Base-by-base conservation (phyloP, 495 filamentous ascomycete genomes). In the Aspergillus egyptiacus region DNA sequence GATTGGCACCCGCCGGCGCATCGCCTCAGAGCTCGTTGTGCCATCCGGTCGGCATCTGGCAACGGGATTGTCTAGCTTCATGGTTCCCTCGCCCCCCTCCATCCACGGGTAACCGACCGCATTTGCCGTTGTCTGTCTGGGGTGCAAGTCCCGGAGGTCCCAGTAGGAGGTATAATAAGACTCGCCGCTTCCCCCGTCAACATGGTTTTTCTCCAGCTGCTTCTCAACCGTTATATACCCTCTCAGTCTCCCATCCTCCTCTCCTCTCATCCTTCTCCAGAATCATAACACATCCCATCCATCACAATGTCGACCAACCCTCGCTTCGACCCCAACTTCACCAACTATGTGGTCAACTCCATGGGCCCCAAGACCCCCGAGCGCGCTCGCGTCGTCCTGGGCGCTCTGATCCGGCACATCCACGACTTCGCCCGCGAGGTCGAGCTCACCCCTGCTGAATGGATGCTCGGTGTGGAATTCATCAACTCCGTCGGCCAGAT, bases 361-460 rank as follows among this genome's bases (percentile, higher is more conserved):
- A 90, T 89, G 72, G 83, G 86, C 36, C 82, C 86, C 59, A 84
- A 86, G 44, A 81, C 80, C 20, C 78, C 78, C 48, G 77, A 79
- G 46, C 82, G 87, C 40, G 75, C 82, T 64, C 81, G 82, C 37
- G 68, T 79, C 41, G 68, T 91, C 55, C 66, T 90, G 54, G 66
- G 75, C 39, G 68, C 80, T 24, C 65, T 90, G 52, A 84, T 90
- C 67, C 74, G 72, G 33, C 86, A 89, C 70, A 74, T 91, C 46
- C 87, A 91, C 73, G 85, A 89, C 67, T 91, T 91, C 58, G 78
- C 86, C 37, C 83, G 86, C 48, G 87, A 91, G 68, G 81, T 86
- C 54, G 84, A 90, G 65, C 78, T 91, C 43, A 87, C 83, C 23
- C 73, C 81, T 13, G 84, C 85, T 55, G 87, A 91, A 71, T 91